phyloP scores from a whole-genome alignment of 148 eudicot genomes.

The Camellia granthamiana region DNA sequence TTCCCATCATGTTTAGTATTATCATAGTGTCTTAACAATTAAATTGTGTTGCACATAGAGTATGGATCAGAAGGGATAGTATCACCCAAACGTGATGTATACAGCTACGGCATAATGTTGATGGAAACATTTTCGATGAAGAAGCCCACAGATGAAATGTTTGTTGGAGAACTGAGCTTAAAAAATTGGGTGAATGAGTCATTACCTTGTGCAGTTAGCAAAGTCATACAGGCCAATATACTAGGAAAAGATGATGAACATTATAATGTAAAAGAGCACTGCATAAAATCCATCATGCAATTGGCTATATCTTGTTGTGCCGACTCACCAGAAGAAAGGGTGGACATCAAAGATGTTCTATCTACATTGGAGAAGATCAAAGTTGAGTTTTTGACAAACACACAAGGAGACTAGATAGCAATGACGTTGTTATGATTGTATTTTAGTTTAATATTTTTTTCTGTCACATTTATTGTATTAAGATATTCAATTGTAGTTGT shows the following conservation, averaged over 20 bases:
- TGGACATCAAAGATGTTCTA: neutral
- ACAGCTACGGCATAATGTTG: slow-evolving; percentile 7
- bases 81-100: slow-evolving; percentile 9
- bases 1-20: neutral
- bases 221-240: neutral
- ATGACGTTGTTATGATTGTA: neutral
- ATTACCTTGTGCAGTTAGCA: neutral
- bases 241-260: neutral
- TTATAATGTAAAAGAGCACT: neutral
- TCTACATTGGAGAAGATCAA: neutral
- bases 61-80: slow-evolving; percentile 8
- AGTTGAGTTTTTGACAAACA: slow-evolving; percentile 1
- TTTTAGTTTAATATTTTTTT: neutral
- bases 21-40: neutral
- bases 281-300: slow-evolving; percentile 8
- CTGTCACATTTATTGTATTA: neutral
- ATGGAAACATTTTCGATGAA: slow-evolving; percentile 9
- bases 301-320: slow-evolving; percentile 7
- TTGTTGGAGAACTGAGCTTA: neutral
- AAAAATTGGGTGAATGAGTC: slow-evolving; percentile 8
- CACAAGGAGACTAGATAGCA: neutral
- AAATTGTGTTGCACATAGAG: neutral
- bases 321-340: slow-evolving; percentile 5
- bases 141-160: slow-evolving; percentile 12
- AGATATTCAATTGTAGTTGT: neutral